Base-by-base conservation (phyloP, 495 filamentous ascomycete genomes). In the Aspergillus homomorphus region DNA sequence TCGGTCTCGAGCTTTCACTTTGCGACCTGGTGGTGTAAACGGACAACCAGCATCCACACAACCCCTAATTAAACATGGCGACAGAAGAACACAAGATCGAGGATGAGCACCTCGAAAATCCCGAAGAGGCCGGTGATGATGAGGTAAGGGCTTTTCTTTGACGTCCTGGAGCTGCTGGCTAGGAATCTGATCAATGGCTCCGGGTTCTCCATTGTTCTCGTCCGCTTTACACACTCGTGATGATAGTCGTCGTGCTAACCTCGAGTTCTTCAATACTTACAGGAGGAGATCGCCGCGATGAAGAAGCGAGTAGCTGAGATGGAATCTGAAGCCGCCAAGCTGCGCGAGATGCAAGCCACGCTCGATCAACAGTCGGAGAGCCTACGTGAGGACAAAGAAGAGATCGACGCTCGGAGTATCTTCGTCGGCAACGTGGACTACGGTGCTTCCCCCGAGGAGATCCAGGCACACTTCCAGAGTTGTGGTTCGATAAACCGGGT, bases 361-460 rank as follows among this genome's bases (percentile, higher is more conserved):
- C 80, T 98, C 49, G 95, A 98, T 66, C 86, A 92, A 68, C 87
- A 92, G 62, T 85, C 83, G 30, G 85, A 90, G 60, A 89, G 88
- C 59, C 80, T 96, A 54, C 84, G 86, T 46, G 95, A 99, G 68
- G 90, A 91, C 73, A 93, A 94, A 72, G 95, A 98, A 67, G 95
- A 97, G 66, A 87, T 99, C 50, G 95, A 99, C 74, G 89, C 84
- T 61, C 86, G 95, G 58, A 96, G 91, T 76, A 89, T 99, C 67
- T 99, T 99, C 70, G 95, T 99, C 22, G 95, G 95, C 49, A 99
- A 99, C 68, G 95, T 99, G 55, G 95, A 99, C 72, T 99, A 99
- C 73, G 91, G 91, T 59, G 93, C 94, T 24, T 95, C 92, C 16
- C 94, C 95, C 0, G 95, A 99, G 75, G 95, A 99, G 76, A 96